A percentile compares a stretch with the other conserved stretches of the same genome.
Conservation (phyloP, 805 yeast genomes). For the Komagataella mondaviorum region DNA sequence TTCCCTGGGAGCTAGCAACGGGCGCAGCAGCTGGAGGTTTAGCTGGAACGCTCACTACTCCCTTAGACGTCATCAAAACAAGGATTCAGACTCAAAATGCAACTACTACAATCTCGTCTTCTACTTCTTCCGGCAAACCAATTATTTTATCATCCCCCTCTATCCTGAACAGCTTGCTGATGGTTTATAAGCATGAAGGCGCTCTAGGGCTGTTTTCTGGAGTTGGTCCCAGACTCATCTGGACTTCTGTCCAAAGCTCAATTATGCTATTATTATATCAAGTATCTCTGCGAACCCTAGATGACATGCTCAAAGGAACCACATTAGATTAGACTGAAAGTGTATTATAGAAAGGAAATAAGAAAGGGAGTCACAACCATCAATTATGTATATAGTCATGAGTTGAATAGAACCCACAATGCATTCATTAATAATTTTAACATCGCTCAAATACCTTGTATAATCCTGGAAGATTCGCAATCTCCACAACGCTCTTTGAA, state of each 20-base stretch:
- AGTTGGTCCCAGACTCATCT: constrained; percentile 89
- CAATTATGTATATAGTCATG: not conserved
- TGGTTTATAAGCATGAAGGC: constrained; percentile 66
- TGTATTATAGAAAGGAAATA: not conserved
- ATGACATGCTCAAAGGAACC: constrained; percentile 13
- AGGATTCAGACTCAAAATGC: constrained; percentile 71
- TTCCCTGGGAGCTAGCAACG: constrained; percentile 55
- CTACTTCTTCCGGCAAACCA: constrained; percentile 1
- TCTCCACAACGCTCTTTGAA: constrained; percentile 50
- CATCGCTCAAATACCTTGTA: constrained; percentile 92
- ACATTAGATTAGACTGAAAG: constrained; percentile 2
- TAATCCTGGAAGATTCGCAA: constrained; percentile 85
- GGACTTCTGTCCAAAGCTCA: constrained; percentile 94
- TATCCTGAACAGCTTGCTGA: constrained; percentile 33
- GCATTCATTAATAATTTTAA: constrained; percentile 12
- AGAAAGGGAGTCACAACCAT: not conserved
- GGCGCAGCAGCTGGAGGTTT: constrained; percentile 96
- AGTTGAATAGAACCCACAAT: not conserved
- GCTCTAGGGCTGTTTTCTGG: constrained; percentile 75
- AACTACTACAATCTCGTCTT: not conserved
- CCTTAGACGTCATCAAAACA: constrained; percentile 84
- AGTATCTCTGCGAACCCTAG: constrained; percentile 46
- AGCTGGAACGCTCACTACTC: constrained; percentile 83
- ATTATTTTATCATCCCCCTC: constrained; percentile 23
- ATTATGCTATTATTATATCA: constrained; percentile 88